Percentiles rank a stretch among this genome's conserved stretches.
Evolutionary conservation across 106 monocot species (phyloP).

Genomic region (Platanthera zijinensis): DNA sequence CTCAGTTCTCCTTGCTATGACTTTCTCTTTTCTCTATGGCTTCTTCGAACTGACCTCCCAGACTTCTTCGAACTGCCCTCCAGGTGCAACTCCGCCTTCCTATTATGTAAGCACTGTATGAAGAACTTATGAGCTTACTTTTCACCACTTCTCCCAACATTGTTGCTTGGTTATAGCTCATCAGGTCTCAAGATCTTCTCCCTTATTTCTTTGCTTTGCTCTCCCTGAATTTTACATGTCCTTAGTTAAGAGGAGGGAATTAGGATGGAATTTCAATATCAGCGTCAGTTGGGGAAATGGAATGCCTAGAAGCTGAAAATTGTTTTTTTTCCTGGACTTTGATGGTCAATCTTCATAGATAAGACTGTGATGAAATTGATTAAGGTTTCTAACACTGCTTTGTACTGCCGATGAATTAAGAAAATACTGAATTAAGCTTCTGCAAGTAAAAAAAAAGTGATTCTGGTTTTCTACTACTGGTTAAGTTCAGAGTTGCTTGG

Average conservation of each 20-base stretch:
- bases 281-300: not conserved
- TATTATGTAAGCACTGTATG: no score
- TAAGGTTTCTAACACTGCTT: not conserved
- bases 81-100: no score
- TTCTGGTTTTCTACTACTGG: not conserved
- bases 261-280: slow-evolving; percentile 6
- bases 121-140: not conserved
- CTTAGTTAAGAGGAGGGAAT: not conserved
- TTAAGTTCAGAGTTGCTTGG: not conserved
- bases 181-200: not conserved
- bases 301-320: not conserved
- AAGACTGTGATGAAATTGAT: not conserved
- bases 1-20: no score
- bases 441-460: not conserved
- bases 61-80: no score
- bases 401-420: not conserved
- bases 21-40: no score
- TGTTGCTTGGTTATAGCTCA: not conserved
- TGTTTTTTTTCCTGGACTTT: not conserved
- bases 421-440: not conserved
- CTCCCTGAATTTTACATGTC: not conserved
- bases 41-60: no score
- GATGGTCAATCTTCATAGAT: not conserved
- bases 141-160: not conserved
- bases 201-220: not conserved